phyloP scores from a whole-genome alignment of 2,329 filamentous ascomycete species.

The Pleoardoris graminearum region DNA sequence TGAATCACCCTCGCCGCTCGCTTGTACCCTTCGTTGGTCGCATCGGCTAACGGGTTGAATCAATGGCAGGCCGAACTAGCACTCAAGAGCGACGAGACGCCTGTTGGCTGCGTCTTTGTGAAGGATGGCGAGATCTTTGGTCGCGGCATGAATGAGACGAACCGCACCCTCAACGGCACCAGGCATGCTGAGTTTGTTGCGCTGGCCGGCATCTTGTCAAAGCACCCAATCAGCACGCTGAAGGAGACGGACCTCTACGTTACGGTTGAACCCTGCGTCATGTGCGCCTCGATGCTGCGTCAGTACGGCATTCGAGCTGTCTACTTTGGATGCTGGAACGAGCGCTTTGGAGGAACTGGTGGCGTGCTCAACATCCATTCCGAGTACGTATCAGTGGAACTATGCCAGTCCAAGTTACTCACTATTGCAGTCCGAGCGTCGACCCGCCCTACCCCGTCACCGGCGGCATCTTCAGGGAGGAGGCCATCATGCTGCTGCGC shows the following conservation, averaged over 20 bases:
- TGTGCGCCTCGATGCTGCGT: conserved; percentile 91
- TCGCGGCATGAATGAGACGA: conserved; percentile 95
- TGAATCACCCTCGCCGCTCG: conserved; percentile 45
- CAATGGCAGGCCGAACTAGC: conserved; percentile 75
- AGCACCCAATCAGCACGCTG: conserved; percentile 69
- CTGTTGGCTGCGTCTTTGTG: conserved; percentile 94
- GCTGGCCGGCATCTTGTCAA: conserved; percentile 66
- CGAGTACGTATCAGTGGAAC: conserved; percentile 52
- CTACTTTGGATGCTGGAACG: conserved; percentile 93
- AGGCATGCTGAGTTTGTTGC: conserved; percentile 96
- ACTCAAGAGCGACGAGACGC: conserved; percentile 81
- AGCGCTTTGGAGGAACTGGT: conserved; percentile 94
- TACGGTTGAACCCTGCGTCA: conserved; percentile 97
- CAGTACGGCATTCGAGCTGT: conserved; percentile 88
- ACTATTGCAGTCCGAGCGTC: conserved; percentile 60
- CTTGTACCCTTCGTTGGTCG: not conserved
- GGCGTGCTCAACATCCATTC: conserved; percentile 87
- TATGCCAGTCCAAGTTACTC: conserved; percentile 8
- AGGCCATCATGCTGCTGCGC: conserved; percentile 88
- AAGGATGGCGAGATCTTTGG: conserved; percentile 78
- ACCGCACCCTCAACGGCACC: conserved; percentile 63
- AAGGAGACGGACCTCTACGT: conserved; percentile 83
- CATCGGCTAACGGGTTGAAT: conserved; percentile 25
- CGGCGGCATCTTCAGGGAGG: conserved; percentile 85
- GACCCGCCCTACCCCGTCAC: conserved; percentile 80